phyloP scores from a whole-genome alignment of 306 rosid species.

The Acmispon strigosus region DNA sequence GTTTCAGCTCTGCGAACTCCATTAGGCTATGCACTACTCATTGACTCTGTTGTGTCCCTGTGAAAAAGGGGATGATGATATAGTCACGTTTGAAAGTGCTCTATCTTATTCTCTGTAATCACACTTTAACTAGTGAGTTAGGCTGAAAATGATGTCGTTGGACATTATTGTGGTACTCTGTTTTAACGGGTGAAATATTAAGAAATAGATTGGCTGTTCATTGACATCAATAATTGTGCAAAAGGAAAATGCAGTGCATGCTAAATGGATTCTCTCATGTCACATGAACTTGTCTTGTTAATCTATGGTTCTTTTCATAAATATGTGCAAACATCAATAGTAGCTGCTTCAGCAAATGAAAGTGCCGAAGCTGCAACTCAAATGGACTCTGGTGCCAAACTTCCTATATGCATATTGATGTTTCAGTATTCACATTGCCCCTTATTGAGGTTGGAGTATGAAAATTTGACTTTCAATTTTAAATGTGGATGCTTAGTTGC shows the following conservation, averaged over 20 bases:
- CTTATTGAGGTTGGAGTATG: too few relatives aligned
- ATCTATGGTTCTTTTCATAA: too few relatives aligned
- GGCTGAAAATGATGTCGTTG: constrained; percentile 6
- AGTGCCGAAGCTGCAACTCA: too few relatives aligned
- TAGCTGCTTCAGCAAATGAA: too few relatives aligned
- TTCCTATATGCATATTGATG: too few relatives aligned
- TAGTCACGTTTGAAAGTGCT: neutral
- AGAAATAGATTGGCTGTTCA: constrained; percentile 6
- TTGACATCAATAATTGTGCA: constrained; percentile 11
- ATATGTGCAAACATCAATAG: too few relatives aligned
- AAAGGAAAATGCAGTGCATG: neutral
- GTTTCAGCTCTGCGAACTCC: constrained; percentile 24
- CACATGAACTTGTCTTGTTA: too few relatives aligned
- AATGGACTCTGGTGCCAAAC: too few relatives aligned
- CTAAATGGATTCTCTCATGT: too few relatives aligned
- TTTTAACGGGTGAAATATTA: constrained; percentile 6
- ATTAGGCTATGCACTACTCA: neutral
- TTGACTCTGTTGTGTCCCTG: neutral
- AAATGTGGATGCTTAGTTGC: too few relatives aligned
- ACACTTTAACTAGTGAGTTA: neutral
- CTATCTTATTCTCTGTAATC: neutral
- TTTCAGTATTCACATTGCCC: too few relatives aligned
- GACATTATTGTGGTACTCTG: neutral
- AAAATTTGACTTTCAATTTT: too few relatives aligned
- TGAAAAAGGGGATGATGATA: neutral